Evolutionary conservation across 805 yeast genomes (phyloP), one percentile per base, ranked within the genome.

Genomic region (Yarrowia sp.): DNA sequence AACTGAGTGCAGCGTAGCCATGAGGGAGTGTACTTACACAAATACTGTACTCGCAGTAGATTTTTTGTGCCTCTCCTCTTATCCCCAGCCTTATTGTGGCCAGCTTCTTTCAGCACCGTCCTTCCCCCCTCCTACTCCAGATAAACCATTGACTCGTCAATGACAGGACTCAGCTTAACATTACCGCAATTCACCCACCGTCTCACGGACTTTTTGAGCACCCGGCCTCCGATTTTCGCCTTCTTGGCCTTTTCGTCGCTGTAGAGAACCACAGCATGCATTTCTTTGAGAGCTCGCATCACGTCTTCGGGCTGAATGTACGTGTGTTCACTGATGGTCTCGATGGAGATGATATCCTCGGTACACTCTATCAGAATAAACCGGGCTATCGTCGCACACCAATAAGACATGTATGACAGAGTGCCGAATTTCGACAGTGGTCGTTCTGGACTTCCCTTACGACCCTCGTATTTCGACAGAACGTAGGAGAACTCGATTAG

Each of bases 381-480:
- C 22, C 72, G 70, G 7, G 85, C 81, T 0, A 90, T 71, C 4
- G 80, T 76, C 59, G 83, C 81, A 8, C 89, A 81, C 99, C 98
- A 95, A 77, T 85, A 93, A 15, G 84, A 79, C 19, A 90, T 74
- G 74, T 92, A 95, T 8, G 93, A 85, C 10, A 85, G 79, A 66
- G 83, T 82, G 0, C 99, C 99, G 77, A 87, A 90, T 0, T 89
- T 88, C 7, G 97, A 90, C 10, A 95, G 79, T 0, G 99, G 99
- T 72, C 87, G 84, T 76, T 95, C 99, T 0, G 99, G 99, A 0
- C 98, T 97, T 70, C 97, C 92, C 1, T 85, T 77, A 22, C 81
- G 73, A 40, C 85, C 86, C 52, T 90, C 90, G 15, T 83, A 83
- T 48, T 85, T 69, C 0, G 97, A 91, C 22, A 93, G 76, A 40